Base-by-base conservation (phyloP, 2,329 filamentous ascomycete species). In the Pseudocercospora fuligena region DNA sequence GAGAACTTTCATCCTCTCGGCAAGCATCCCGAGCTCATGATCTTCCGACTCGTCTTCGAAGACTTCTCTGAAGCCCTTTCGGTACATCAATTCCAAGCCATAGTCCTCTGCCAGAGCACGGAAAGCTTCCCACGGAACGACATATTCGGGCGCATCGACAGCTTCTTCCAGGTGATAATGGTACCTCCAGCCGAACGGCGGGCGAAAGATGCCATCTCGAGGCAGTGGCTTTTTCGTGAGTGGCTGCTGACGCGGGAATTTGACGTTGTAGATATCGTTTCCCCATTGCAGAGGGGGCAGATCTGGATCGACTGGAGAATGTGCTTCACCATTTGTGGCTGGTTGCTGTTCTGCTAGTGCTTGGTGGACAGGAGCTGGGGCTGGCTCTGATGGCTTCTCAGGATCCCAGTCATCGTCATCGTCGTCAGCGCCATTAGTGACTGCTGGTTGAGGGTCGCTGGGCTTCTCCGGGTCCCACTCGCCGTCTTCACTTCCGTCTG, bases 71-170 rank as follows among this genome's bases (percentile, higher is more conserved):
- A 99, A 99, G 0, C 90, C 87, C 79, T 94, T 94, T 75, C 96
- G 92, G 76, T 97, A 99, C 80, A 97, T 91, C 73, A 98, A 82
- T 79, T 99, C 95, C 6, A 99, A 87, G 74, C 97, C 97, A 84
- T 94, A 99, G 77, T 98, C 94, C 77, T 97, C 94, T 19, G 95
- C 95, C 74, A 98, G 83, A 75, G 93, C 94, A 81, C 95, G 92
- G 82, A 99, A 98, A 0, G 93, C 94, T 78, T 97, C 94, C 94
- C 95, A 99, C 0, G 95, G 95, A 1, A 99, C 95, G 1, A 99
- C 94, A 77, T 97, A 99, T 82, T 99, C 95, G 2, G 95, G 94
- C 7, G 97, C 92, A 78, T 98, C 94, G 21, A 99, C 95, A 0
- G 95, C 95, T 81, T 99, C 95, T 74, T 95, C 90, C 64, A 99